Percentiles rank a stretch among this genome's conserved stretches.
phyloP scores from a whole-genome alignment of 768 basidiomycete genomes.

The Rhodotorula diobovata region DNA sequence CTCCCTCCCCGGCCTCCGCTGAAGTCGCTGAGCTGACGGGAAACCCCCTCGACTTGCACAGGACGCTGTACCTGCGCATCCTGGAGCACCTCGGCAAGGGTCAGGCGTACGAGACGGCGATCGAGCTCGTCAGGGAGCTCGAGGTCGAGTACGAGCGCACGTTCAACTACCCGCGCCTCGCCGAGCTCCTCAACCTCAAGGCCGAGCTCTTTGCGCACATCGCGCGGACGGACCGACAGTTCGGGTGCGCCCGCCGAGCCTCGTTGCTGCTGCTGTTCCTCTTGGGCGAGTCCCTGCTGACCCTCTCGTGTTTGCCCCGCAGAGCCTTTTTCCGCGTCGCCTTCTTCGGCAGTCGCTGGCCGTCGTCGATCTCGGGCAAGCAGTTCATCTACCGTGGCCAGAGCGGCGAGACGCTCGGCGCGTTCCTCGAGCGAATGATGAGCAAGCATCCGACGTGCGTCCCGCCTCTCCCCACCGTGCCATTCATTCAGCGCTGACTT shows the following conservation, averaged over 20 bases:
- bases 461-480: background rate
- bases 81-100: conserved; percentile 94
- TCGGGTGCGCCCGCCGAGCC: conserved; percentile 27
- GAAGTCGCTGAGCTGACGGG: background rate
- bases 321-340: conserved; percentile 80
- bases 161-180: conserved; percentile 54
- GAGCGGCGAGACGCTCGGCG: conserved; percentile 88
- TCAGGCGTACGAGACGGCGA: conserved; percentile 93
- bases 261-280: too few species aligned
- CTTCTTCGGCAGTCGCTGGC: conserved; percentile 81
- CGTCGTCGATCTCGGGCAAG: conserved; percentile 74
- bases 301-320: background rate
- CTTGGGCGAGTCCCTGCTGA: too few species aligned
- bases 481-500: conserved; percentile 40
- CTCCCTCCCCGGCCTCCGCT: too few species aligned
- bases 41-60: background rate
- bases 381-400: conserved; percentile 89
- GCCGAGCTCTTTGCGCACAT: conserved; percentile 42
- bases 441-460: conserved; percentile 29
- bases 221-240: conserved; percentile 36
- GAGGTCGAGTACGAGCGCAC: conserved; percentile 73
- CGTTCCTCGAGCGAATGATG: conserved; percentile 68
- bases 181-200: conserved; percentile 43
- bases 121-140: conserved; percentile 88
- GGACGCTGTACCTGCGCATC: conserved; percentile 75